Evolutionary conservation across 345 rosid species (phyloP).

Genomic region (Salix udensis): DNA sequence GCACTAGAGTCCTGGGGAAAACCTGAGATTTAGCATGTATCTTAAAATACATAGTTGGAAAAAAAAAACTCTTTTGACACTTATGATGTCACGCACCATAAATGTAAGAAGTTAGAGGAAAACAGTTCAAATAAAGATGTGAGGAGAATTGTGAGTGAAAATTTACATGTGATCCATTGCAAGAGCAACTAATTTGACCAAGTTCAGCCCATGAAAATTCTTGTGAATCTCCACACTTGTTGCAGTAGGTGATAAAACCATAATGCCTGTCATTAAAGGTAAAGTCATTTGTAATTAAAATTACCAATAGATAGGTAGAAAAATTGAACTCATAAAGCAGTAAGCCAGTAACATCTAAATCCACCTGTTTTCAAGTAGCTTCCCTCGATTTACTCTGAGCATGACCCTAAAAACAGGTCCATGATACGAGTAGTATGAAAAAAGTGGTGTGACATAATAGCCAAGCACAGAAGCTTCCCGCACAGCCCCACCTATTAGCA

Average conservation of each 20-base stretch:
- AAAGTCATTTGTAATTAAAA: conserved; percentile 10
- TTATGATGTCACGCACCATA: neutral
- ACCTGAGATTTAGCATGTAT: neutral
- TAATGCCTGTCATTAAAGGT: conserved; percentile 50
- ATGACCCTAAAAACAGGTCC: conserved; percentile 82
- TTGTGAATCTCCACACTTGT: conserved; percentile 57
- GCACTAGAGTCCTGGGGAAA: conserved; percentile 42
- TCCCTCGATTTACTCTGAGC: conserved; percentile 60
- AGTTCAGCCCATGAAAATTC: conserved; percentile 65
- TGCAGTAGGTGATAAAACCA: conserved; percentile 77
- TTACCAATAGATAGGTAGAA: conserved; percentile 3
- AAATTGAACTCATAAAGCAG: neutral
- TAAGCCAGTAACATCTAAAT: neutral
- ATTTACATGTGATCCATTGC: conserved; percentile 41
- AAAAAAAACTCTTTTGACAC: neutral
- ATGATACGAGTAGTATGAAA: conserved; percentile 78
- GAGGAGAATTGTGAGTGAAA: neutral
- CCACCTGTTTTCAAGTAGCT: conserved; percentile 57
- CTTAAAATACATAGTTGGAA: neutral
- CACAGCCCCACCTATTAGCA: conserved; percentile 89
- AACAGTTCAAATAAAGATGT: no score
- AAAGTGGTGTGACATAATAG: conserved; percentile 65
- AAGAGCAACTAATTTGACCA: conserved; percentile 57
- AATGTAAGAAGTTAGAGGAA: no score
- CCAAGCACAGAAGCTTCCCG: conserved; percentile 84